phyloP scores from a whole-genome alignment of 2,329 filamentous ascomycete species.

The Fusarium sp. region DNA sequence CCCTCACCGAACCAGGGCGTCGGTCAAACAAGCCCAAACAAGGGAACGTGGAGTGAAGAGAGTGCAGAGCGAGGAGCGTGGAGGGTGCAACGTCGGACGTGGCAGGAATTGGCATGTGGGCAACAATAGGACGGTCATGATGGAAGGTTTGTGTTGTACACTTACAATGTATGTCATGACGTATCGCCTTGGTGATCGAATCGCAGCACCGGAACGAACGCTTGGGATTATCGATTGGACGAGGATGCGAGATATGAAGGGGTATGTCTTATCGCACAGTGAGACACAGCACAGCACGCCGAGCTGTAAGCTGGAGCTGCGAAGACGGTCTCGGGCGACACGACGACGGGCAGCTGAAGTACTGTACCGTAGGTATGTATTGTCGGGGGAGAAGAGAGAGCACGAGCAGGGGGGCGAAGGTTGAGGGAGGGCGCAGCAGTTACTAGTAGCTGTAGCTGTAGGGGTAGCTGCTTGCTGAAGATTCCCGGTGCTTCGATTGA shows the following conservation, averaged over 20 bases:
- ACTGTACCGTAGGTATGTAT: background rate
- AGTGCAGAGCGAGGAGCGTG: conserved; percentile 26
- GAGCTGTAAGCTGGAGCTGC: conserved; percentile 15
- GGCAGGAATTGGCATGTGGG: conserved; percentile 39
- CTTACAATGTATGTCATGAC: conserved; percentile 57
- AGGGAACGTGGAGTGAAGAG: conserved; percentile 33
- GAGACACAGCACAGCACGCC: conserved; percentile 19
- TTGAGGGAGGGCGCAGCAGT: conserved; percentile 24
- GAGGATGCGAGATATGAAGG: conserved; percentile 25
- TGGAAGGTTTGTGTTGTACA: conserved; percentile 35
- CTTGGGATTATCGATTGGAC: conserved; percentile 33
- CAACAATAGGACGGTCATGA: conserved; percentile 26
- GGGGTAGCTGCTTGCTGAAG: conserved; percentile 25
- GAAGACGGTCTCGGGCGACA: conserved; percentile 8
- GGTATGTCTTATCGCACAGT: conserved; percentile 26
- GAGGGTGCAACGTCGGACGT: conserved; percentile 39
- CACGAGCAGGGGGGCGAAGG: conserved; percentile 18
- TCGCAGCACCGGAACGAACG: conserved; percentile 22
- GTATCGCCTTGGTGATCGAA: conserved; percentile 44
- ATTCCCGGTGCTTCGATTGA: conserved; percentile 26
- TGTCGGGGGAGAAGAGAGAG: conserved; percentile 8
- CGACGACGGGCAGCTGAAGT: conserved; percentile 8
- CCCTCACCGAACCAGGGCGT: conserved; percentile 33
- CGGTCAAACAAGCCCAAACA: conserved; percentile 14
- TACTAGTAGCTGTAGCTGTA: conserved; percentile 17